A percentile compares a stretch with the other conserved stretches of the same genome.
These are phyloP conservation scores for Hymenoscyphus occultus DNA, from an alignment of 2,329 filamentous ascomycete genomes.

Conservation along the genomic window DNA sequence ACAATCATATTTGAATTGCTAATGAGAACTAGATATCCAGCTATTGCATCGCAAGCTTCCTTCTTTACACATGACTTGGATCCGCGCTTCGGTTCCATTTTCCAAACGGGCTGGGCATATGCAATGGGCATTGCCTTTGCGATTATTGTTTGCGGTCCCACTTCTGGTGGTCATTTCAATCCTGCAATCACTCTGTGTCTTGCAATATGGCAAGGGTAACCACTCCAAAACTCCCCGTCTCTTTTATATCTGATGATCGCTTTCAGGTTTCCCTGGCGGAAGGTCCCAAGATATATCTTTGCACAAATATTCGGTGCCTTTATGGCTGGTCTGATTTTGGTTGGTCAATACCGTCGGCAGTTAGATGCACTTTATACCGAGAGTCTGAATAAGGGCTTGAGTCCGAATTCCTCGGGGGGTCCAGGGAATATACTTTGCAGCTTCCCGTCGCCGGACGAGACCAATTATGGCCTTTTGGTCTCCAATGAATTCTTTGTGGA, in stretches of 20 bases:
- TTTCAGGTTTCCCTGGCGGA: constrained; percentile 51
- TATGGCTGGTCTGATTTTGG: constrained; percentile 51
- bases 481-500: constrained; percentile 59
- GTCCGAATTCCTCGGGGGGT: constrained; percentile 45
- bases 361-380: constrained; percentile 42
- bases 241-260: background rate
- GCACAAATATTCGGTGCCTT: constrained; percentile 56
- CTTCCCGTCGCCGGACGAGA: constrained; percentile 50
- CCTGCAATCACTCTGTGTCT: constrained; percentile 48
- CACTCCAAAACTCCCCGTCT: background rate
- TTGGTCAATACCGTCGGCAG: constrained; percentile 55
- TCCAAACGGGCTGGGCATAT: constrained; percentile 55
- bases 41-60: constrained; percentile 50
- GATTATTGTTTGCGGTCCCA: constrained; percentile 54
- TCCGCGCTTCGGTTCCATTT: constrained; percentile 48
- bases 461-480: constrained; percentile 54
- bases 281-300: constrained; percentile 55
- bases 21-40: constrained; percentile 39
- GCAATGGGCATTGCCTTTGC: constrained; percentile 57
- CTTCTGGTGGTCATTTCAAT: constrained; percentile 55
- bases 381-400: constrained; percentile 32
- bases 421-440: constrained; percentile 54
- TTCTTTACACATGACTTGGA: constrained; percentile 47
- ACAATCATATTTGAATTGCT: background rate
- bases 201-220: constrained; percentile 49